Base-by-base conservation (phyloP, 148 eudicot genomes). In the Simmondsia chinensis region DNA sequence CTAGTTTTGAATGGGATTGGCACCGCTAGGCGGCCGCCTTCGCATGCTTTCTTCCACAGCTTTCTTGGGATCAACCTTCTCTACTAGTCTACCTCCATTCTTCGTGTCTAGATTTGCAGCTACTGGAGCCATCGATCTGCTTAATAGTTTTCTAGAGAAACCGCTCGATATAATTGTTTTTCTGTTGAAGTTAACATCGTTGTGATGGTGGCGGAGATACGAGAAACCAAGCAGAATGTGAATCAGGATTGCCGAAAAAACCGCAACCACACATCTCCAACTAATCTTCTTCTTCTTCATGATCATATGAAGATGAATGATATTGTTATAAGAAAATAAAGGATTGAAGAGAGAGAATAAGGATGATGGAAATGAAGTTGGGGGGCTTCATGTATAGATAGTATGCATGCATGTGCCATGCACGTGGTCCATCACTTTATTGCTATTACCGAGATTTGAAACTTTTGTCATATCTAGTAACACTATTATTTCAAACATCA, bases 1-100 rank as follows among this genome's bases (percentile, higher is more conserved):
- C 68, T 70, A 40, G 56, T 77, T 77, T 20, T 73, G 76, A 5
- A 23, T 52, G 19, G 83, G 83, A 48, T 77, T 77, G 1, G 57
- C 14, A 9, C 22, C 38, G 26, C 52, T 61, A 1, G 41, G 53
- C 0, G 83, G 83, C 9, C 42, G 54, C 13, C 6, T 35, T 53
- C 62, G 59, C 56, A 69, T 34, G 46, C 65, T 69, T 20, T 64
- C 54, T 42, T 65, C 73, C 79, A 73, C 54, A 69, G 68, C 73
- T 65, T 69, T 56, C 73, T 65, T 58, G 68, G 75, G 44, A 54
- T 76, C 52, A 45, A 46, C 55, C 47, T 37, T 44, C 32, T 26
- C 50, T 44, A 20, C 20, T 18, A n/a, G n/a, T n/a, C n/a, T n/a
- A n/a, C 52, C 53, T 29, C 30, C 34, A 22, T 14, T 48, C 13